Evolutionary conservation across 345 rosid species (phyloP).

Genomic region (Barbarea vulgaris): DNA sequence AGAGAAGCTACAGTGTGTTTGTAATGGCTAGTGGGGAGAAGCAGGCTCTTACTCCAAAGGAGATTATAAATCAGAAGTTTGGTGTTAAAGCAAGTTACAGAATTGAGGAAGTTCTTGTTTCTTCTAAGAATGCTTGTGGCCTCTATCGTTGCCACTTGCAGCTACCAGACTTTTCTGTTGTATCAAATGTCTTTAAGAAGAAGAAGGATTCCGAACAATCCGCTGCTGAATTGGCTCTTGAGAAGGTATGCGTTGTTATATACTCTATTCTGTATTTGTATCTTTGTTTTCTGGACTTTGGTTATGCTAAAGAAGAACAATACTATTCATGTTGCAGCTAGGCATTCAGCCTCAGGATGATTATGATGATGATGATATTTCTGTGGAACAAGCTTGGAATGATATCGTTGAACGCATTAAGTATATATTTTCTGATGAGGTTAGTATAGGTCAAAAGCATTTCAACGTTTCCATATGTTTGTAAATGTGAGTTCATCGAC

Average conservation of each 20-base stretch:
- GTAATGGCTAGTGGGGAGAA: slow-evolving; percentile 39
- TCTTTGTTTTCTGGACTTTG: background rate
- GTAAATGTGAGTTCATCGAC: background rate
- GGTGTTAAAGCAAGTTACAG: slow-evolving; percentile 63
- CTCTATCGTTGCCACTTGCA: slow-evolving; percentile 72
- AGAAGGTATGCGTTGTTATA: slow-evolving; percentile 49
- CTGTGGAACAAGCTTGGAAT: slow-evolving; percentile 59
- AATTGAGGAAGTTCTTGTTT: slow-evolving; percentile 65
- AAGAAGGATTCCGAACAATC: slow-evolving; percentile 81
- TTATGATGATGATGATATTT: slow-evolving; percentile 39
- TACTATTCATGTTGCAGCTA: slow-evolving; percentile 55
- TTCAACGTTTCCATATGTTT: background rate
- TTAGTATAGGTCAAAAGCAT: slow-evolving; percentile 37
- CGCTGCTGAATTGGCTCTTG: slow-evolving; percentile 80
- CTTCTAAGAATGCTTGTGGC: slow-evolving; percentile 59
- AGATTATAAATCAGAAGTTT: slow-evolving; percentile 60
- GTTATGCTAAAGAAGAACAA: background rate
- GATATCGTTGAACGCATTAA: slow-evolving; percentile 52
- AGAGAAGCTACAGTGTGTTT: slow-evolving; percentile 5
- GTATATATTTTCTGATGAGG: slow-evolving; percentile 71
- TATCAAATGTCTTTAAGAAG: slow-evolving; percentile 59
- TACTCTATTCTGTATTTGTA: background rate
- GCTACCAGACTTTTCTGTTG: slow-evolving; percentile 65
- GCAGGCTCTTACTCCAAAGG: slow-evolving; percentile 63
- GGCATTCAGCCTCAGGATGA: slow-evolving; percentile 46